phyloP scores from a whole-genome alignment of 148 eudicot genomes.

The Nepenthes mirabilis region DNA sequence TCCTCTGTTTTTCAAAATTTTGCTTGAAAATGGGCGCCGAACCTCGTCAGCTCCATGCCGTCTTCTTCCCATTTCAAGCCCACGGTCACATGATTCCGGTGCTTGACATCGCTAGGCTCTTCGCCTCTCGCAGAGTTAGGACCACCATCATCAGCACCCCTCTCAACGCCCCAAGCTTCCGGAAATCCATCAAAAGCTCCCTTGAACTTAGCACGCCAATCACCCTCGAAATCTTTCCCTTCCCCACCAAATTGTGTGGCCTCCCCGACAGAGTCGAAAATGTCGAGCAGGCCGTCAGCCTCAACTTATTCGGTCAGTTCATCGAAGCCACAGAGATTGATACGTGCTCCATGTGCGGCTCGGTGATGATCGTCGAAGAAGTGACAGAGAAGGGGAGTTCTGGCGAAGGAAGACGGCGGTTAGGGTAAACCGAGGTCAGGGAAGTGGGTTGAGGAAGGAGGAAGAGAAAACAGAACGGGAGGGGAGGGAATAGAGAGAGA shows the following conservation, averaged over 20 bases:
- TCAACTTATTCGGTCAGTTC: conserved; percentile 4
- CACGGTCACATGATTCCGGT: conserved; percentile 42
- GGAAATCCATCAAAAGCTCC: background rate
- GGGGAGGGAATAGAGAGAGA: too few relatives aligned
- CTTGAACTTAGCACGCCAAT: background rate
- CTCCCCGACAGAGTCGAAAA: conserved; percentile 20
- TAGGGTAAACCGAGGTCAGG: too few relatives aligned
- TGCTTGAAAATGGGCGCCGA: too few relatives aligned
- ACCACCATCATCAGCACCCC: conserved; percentile 36
- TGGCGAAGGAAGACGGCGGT: too few relatives aligned
- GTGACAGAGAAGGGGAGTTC: too few relatives aligned
- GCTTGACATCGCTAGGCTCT: conserved; percentile 28
- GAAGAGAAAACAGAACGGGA: too few relatives aligned
- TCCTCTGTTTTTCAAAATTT: too few relatives aligned
- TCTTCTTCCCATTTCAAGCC: conserved; percentile 30
- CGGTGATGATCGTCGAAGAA: too few relatives aligned
- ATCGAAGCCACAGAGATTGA: background rate
- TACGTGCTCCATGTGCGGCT: too few relatives aligned
- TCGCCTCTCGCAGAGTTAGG: conserved; percentile 13
- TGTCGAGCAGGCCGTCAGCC: conserved; percentile 6
- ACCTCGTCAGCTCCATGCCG: conserved; percentile 16
- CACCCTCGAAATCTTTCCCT: conserved; percentile 8
- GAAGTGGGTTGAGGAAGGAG: too few relatives aligned
- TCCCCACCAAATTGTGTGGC: conserved; percentile 17
- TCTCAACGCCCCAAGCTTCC: conserved; percentile 17